phyloP scores from a whole-genome alignment of 2,329 filamentous ascomycete species.

The Didymella arachidicola region DNA sequence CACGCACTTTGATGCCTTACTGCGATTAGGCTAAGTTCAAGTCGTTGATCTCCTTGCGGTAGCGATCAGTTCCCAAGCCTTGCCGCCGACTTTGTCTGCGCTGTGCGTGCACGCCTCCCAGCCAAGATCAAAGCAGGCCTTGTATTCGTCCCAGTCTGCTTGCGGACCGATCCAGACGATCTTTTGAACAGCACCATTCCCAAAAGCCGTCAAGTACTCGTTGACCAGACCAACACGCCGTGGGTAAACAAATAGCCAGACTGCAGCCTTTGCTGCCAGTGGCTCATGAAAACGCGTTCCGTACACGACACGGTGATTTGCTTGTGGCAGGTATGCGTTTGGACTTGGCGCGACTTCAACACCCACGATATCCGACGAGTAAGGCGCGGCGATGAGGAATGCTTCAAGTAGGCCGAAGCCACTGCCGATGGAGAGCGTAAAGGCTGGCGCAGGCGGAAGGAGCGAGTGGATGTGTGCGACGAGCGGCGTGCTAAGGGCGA shows the following conservation, averaged over 20 bases:
- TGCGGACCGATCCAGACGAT: constrained; percentile 56
- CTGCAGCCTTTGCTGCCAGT: constrained; percentile 52
- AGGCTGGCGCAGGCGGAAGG: constrained; percentile 33
- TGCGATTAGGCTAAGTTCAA: not conserved
- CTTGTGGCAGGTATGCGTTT: constrained; percentile 56
- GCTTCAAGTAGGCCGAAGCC: constrained; percentile 62
- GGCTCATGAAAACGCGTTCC: constrained; percentile 56
- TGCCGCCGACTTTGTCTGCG: constrained; percentile 42
- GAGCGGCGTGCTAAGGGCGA: constrained; percentile 45
- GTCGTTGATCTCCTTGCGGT: constrained; percentile 18
- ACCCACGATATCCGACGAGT: constrained; percentile 51
- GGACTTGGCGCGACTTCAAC: constrained; percentile 58
- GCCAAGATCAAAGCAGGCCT: constrained; percentile 30
- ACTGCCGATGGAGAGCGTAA: constrained; percentile 57
- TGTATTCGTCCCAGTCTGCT: constrained; percentile 53
- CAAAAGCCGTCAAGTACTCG: constrained; percentile 54
- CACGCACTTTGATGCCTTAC: not conserved
- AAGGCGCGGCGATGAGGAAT: constrained; percentile 41
- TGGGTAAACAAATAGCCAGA: constrained; percentile 65
- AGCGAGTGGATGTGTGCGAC: constrained; percentile 34
- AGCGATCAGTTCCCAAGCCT: constrained; percentile 46
- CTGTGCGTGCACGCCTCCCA: constrained; percentile 32
- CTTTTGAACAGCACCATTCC: constrained; percentile 38
- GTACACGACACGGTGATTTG: constrained; percentile 54
- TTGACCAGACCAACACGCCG: constrained; percentile 56